A percentile compares a stretch with the other conserved stretches of the same genome.
Evolutionary conservation across 495 filamentous ascomycete genomes (phyloP).

Genomic region (Hyaloscypha hepaticicola): DNA sequence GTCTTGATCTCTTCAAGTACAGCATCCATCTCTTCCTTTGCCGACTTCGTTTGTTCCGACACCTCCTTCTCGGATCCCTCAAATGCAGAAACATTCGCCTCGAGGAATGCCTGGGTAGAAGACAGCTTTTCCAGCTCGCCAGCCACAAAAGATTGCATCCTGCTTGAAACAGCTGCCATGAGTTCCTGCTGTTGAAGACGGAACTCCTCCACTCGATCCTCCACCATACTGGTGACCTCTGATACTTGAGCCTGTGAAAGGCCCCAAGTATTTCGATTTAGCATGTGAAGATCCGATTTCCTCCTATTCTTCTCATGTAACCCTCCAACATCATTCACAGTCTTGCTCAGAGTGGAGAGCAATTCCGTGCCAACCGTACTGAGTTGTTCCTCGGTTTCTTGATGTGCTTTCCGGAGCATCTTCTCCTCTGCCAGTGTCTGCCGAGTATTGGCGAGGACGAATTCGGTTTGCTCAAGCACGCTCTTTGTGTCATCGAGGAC

Average conservation of each 20-base stretch:
- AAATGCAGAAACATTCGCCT: slow-evolving; percentile 64
- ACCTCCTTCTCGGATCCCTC: slow-evolving; percentile 64
- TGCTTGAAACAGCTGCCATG: slow-evolving; percentile 60
- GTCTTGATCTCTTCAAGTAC: slow-evolving; percentile 90
- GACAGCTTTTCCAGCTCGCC: slow-evolving; percentile 68
- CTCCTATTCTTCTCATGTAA: slow-evolving; percentile 81
- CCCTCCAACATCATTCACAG: slow-evolving; percentile 75
- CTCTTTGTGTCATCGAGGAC: slow-evolving; percentile 75
- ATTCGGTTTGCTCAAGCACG: slow-evolving; percentile 82
- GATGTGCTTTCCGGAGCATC: slow-evolving; percentile 74
- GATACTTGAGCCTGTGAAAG: slow-evolving; percentile 71
- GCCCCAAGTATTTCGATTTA: slow-evolving; percentile 78
- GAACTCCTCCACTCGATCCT: slow-evolving; percentile 67
- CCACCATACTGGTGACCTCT: slow-evolving; percentile 71
- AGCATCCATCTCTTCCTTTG: slow-evolving; percentile 84
- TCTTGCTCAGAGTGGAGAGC: slow-evolving; percentile 68
- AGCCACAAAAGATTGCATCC: slow-evolving; percentile 71
- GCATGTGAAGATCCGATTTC: slow-evolving; percentile 73
- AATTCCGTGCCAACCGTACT: slow-evolving; percentile 68
- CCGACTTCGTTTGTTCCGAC: slow-evolving; percentile 61
- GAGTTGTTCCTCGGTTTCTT: slow-evolving; percentile 78
- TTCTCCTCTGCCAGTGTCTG: slow-evolving; percentile 79
- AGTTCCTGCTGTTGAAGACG: slow-evolving; percentile 66
- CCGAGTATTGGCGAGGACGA: slow-evolving; percentile 70
- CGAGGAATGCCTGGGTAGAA: slow-evolving; percentile 63